Base-by-base conservation (phyloP, 1,284 basidiomycete species). In the Trichosporon sp. region DNA sequence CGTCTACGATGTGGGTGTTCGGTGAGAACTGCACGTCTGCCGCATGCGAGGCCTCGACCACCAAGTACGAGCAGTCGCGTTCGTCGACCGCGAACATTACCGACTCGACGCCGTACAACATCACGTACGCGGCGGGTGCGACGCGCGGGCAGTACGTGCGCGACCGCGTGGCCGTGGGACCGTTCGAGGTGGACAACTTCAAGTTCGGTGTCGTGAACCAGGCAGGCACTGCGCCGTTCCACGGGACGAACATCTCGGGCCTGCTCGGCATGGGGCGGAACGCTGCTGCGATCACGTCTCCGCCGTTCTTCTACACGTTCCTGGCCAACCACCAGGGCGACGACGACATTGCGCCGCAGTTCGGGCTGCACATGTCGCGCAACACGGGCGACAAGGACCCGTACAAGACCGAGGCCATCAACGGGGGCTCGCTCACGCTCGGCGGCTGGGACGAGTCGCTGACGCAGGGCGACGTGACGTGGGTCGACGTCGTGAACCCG, bases 221-320 rank as follows among this genome's bases (percentile, higher is more conserved):
- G 15, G 29, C 53, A 2, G 53, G 25, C 53, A 58, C 53, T 8
- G 25, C 53, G 1, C 53, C 51, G 3, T 53, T 53, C 51, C 25
- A 27, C 12, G 8, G 12, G 13, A 29, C 53, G 53, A 58, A 58
- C 53, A 58, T 58, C 27, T 58, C 53, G 0, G 53, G 53, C 15
- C 27, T 58, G 53, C 15, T 58, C 12, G 53, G 53, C 15, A 29
- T 58, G 25, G 53, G 53, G 5, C 53, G 53, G 0, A 58, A 58
- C 29, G 53, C 53, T 5, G 53, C 25, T 5, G 25, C 53, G 13
- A 29, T 58, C 11, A 58, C 53, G 53, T 58, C 53, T 12, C 53
- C 53, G 25, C 53, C 53, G 53, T 58, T 58, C 53, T 58, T 58
- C 53, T 58, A 58, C 53, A 58, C 53, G 5, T 58, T 58, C 53